Conservation (phyloP, 1,284 basidiomycete species). For the Quambalaria eucalypti region DNA sequence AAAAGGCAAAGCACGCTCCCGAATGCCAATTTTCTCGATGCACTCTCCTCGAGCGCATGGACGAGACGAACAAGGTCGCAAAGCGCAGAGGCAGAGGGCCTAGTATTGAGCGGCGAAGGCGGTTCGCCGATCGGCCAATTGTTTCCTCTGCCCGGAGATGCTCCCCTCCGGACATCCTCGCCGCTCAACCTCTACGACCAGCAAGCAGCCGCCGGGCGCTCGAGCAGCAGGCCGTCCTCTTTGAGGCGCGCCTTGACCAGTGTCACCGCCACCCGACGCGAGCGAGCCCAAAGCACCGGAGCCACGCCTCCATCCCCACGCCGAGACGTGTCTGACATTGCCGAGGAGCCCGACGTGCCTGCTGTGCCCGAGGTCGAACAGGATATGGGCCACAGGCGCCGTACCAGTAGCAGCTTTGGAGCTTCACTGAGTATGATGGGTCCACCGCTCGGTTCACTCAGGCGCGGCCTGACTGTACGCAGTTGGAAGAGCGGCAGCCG, state of each 20-base stretch:
- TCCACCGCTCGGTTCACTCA: background rate
- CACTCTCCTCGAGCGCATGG: background rate
- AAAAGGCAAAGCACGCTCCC: background rate
- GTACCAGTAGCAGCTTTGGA: background rate
- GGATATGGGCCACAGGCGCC: background rate
- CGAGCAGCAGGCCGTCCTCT: slow-evolving; percentile 17
- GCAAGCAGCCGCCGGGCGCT: slow-evolving; percentile 1
- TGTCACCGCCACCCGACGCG: slow-evolving; percentile 4
- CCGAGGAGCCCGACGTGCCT: background rate
- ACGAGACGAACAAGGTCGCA: background rate
- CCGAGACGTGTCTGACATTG: background rate
- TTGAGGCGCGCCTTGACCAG: slow-evolving; percentile 18
- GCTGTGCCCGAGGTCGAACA: background rate
- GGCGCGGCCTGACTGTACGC: background rate
- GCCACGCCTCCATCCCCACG: background rate
- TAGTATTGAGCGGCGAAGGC: background rate
- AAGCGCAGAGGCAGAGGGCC: background rate
- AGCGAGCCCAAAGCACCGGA: slow-evolving; percentile 10
- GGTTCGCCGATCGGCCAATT: background rate
- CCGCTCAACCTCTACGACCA: background rate
- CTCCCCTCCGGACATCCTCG: background rate
- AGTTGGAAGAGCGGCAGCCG: background rate
- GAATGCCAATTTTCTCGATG: background rate
- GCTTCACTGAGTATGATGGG: background rate
- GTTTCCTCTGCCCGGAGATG: background rate